A percentile compares a stretch with the other conserved stretches of the same genome.
Conservation (phyloP, 805 yeast genomes). For the Alloascoidea africana region DNA sequence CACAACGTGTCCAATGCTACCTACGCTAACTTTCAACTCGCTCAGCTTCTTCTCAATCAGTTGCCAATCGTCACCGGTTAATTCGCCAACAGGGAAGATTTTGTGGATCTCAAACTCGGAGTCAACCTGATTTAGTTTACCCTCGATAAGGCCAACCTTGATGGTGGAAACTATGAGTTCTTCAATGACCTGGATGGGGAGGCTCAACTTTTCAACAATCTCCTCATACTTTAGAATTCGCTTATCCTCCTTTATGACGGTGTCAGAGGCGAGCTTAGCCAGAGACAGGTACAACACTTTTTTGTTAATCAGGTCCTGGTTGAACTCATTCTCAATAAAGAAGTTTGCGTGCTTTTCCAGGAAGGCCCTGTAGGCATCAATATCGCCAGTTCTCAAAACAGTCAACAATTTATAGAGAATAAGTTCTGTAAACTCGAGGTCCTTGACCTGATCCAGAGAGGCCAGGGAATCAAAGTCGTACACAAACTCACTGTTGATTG, state of each 20-base stretch:
- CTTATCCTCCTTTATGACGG: not conserved
- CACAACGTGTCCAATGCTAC: conserved; percentile 15
- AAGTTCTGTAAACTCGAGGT: conserved; percentile 9
- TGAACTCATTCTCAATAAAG: conserved; percentile 3
- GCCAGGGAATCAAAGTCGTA: conserved; percentile 17
- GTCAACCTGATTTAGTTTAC: conserved; percentile 25
- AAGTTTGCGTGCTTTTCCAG: conserved; percentile 4
- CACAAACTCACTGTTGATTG: conserved; percentile 12
- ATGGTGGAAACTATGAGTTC: conserved; percentile 24
- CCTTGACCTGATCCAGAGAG: conserved; percentile 15
- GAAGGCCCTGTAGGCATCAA: conserved; percentile 7
- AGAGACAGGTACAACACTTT: not conserved
- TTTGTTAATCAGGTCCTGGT: not conserved
- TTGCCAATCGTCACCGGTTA: conserved; percentile 22
- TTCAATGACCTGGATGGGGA: conserved; percentile 20
- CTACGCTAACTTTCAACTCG: conserved; percentile 19
- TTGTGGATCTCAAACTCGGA: conserved; percentile 20
- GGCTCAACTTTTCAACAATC: conserved; percentile 16
- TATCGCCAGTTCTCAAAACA: conserved; percentile 11
- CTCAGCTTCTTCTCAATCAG: conserved; percentile 16
- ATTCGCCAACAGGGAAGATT: conserved; percentile 19
- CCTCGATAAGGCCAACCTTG: conserved; percentile 24
- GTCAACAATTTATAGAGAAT: conserved; percentile 13
- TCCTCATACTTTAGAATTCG: conserved; percentile 11
- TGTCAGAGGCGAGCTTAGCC: not conserved